These are phyloP conservation scores for Curvularia spicifera DNA, from an alignment of 2,329 filamentous ascomycete species.

Conservation along the genomic window DNA sequence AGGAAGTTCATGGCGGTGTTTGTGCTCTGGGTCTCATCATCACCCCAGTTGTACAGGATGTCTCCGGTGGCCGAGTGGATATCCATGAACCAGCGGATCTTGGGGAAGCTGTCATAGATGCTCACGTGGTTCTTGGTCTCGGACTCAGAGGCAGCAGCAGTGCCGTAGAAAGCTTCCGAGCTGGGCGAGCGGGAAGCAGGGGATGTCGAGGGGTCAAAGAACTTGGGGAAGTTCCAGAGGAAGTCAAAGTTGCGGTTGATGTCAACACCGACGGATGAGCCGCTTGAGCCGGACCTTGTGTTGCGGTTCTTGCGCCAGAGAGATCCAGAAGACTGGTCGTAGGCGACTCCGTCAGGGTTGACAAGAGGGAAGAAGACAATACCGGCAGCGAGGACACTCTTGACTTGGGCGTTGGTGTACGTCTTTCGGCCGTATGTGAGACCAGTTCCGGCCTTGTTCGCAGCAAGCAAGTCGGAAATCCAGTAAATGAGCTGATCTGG, in stretches of 20 bases:
- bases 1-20: conserved; percentile 59
- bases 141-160: conserved; percentile 60
- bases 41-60: conserved; percentile 65
- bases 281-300: conserved; percentile 49
- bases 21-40: conserved; percentile 59
- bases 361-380: conserved; percentile 58
- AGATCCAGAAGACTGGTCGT: conserved; percentile 43
- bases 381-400: conserved; percentile 59
- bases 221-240: conserved; percentile 61
- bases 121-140: conserved; percentile 64
- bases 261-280: conserved; percentile 40
- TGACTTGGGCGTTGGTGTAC: conserved; percentile 61
- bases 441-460: conserved; percentile 57
- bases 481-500: conserved; percentile 65
- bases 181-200: conserved; percentile 54
- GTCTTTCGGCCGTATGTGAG: conserved; percentile 60
- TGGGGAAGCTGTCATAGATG: conserved; percentile 58
- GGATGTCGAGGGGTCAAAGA: conserved; percentile 50
- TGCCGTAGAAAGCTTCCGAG: conserved; percentile 60
- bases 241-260: conserved; percentile 58
- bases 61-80: conserved; percentile 62
- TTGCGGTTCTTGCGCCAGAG: conserved; percentile 50
- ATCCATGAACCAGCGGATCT: conserved; percentile 64
- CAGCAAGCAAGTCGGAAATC: conserved; percentile 63
- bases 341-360: conserved; percentile 47